Evolutionary conservation across 257 asterid genomes (phyloP).

Genomic region (Linaria vulgaris): DNA sequence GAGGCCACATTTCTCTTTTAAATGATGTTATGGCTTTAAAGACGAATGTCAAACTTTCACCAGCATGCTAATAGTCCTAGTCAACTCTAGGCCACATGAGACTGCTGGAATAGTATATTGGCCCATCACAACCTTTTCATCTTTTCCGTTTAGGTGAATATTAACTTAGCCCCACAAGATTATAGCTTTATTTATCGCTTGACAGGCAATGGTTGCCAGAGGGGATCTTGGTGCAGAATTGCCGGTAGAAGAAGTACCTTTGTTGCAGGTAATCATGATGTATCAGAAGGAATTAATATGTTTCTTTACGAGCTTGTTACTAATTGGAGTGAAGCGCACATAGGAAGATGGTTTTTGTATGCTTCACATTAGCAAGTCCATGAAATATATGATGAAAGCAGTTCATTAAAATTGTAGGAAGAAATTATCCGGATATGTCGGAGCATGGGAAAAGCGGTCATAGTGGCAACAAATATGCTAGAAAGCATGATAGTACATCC

Average conservation of each 20-base stretch:
- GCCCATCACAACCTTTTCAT: conserved; percentile 2
- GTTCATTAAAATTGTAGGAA: conserved; percentile 55
- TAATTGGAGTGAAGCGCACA: background rate
- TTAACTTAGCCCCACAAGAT: conserved; percentile 17
- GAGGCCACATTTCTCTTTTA: conserved; percentile 16
- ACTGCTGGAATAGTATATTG: conserved; percentile 19
- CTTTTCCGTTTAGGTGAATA: conserved; percentile 10
- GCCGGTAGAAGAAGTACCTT: conserved; percentile 95
- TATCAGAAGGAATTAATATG: background rate
- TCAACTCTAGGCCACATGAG: conserved; percentile 15
- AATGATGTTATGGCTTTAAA: conserved; percentile 10
- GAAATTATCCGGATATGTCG: conserved; percentile 86
- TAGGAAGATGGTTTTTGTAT: background rate
- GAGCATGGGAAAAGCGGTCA: conserved; percentile 99
- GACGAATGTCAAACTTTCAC: conserved; percentile 1
- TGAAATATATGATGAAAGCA: conserved; percentile 1
- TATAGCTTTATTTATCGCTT: conserved; percentile 21
- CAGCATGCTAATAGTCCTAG: conserved; percentile 1
- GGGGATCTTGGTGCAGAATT: conserved; percentile 98
- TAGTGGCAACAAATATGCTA: conserved; percentile 98
- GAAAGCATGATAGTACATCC: conserved; percentile 99
- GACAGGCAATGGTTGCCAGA: conserved; percentile 97
- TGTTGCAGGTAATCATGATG: conserved; percentile 68
- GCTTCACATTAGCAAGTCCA: conserved; percentile 14
- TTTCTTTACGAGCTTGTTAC: background rate